Conservation (phyloP, 306 rosid species). For the Luffa acutangula region DNA sequence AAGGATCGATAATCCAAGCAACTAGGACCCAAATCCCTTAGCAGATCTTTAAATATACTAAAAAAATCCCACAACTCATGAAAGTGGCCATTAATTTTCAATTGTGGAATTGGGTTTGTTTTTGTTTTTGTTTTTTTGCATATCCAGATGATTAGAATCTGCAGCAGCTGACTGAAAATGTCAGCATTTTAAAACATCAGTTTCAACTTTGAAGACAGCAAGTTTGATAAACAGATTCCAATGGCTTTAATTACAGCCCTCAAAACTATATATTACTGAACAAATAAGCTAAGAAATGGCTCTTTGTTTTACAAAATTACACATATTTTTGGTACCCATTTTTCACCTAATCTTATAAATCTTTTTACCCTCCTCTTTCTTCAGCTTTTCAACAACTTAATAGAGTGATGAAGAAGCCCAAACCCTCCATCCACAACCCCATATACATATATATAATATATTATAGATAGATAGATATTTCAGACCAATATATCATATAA, state of each 20-base stretch:
- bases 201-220: background rate
- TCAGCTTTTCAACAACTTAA: conserved; percentile 19
- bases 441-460: background rate
- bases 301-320: background rate
- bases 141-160: background rate
- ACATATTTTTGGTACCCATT: background rate
- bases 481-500: background rate
- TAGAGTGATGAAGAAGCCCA: conserved; percentile 17
- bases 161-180: background rate
- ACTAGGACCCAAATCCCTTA: background rate
- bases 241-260: background rate
- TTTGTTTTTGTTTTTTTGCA: background rate
- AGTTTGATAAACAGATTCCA: background rate
- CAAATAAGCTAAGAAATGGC: background rate
- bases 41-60: background rate
- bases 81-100: background rate
- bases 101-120: background rate
- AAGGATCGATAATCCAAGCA: conserved; percentile 1
- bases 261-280: background rate
- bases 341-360: background rate
- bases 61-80: background rate
- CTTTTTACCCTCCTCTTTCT: conserved; percentile 2
- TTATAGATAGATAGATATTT: background rate
- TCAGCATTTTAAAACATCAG: background rate
- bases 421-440: conserved; percentile 11